Evolutionary conservation across 768 basidiomycete species (phyloP), one percentile per base, ranked within the genome.

Genomic region (Mycena venus): DNA sequence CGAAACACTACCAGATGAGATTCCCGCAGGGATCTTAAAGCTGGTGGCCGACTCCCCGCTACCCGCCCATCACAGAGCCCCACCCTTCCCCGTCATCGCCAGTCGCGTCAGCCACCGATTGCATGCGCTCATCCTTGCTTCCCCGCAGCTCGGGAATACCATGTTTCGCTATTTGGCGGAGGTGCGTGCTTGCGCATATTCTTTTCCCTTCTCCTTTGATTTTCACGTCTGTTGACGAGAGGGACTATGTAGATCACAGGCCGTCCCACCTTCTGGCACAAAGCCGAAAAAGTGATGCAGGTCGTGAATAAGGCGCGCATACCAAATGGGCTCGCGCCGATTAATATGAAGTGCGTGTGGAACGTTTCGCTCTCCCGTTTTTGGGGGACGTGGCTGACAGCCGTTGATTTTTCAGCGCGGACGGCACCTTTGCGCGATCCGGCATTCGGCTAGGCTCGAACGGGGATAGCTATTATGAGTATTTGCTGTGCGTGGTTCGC

Each of bases 131-230:
- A 15, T n/a, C n/a, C 27, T 55, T 15, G 29, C 53, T 19, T 29
- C 53, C 53, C 53, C 53, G 8, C 1, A 55, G 15, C 27, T 55
- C 53, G 29, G 53, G 53, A 15, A 6, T 15, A 29, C 27, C 53
- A 31, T 55, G 55, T 92, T 99, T 80, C 90, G 93, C 76, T 98
- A 98, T 80, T 87, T 99, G n/a, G 91, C 91, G 56, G 82, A 92
- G n/a, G n/a, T n/a, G n/a, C n/a, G n/a, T n/a, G n/a, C n/a, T n/a
- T n/a, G n/a, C n/a, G n/a, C n/a, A n/a, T n/a, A n/a, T n/a, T n/a
- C n/a, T n/a, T n/a, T n/a, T n/a, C n/a, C n/a, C n/a, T n/a, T n/a
- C n/a, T n/a, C n/a, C n/a, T n/a, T n/a, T n/a, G n/a, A n/a, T n/a
- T n/a, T n/a, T n/a, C n/a, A n/a, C n/a, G n/a, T n/a, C n/a, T n/a